These are phyloP conservation scores for Celoporthe dispersa DNA, from an alignment of 2,329 filamentous ascomycete species.

Conservation along the genomic window DNA sequence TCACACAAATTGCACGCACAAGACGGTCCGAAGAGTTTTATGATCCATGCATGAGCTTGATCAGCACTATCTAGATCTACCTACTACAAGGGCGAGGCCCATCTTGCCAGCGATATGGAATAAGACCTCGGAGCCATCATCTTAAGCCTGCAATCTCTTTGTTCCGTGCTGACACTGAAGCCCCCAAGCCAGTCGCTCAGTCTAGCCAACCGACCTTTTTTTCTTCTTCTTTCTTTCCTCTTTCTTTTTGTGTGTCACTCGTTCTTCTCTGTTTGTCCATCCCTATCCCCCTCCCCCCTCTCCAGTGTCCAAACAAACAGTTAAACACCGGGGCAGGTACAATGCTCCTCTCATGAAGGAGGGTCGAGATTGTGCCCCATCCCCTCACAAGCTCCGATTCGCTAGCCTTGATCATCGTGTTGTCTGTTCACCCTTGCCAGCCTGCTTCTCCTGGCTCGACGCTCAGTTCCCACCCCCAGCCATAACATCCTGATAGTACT, in stretches of 20 bases:
- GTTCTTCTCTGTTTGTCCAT: not conserved
- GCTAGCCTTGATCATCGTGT: not conserved
- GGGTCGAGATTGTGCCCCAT: not conserved
- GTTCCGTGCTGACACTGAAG: not conserved
- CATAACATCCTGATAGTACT: constrained; percentile 71
- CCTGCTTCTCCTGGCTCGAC: not conserved
- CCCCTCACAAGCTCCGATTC: not conserved
- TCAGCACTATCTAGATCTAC: constrained; percentile 3
- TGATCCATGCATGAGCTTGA: not conserved
- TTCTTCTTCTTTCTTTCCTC: too few relatives aligned
- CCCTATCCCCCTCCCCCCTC: not conserved
- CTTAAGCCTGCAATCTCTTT: not conserved
- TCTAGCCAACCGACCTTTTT: not conserved
- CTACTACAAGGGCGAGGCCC: not conserved
- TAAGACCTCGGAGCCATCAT: not conserved
- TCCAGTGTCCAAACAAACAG: not conserved
- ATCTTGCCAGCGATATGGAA: not conserved
- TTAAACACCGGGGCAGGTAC: not conserved
- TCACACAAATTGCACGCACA: not conserved
- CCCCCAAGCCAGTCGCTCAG: not conserved
- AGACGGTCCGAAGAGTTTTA: not conserved
- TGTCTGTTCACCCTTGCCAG: not conserved
- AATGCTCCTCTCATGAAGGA: not conserved
- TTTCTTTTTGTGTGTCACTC: not conserved
- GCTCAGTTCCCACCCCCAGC: constrained; percentile 47